These are phyloP conservation scores for Austroboletus novae-zelandiae DNA, from an alignment of 1,284 basidiomycete species.

Conservation along the genomic window DNA sequence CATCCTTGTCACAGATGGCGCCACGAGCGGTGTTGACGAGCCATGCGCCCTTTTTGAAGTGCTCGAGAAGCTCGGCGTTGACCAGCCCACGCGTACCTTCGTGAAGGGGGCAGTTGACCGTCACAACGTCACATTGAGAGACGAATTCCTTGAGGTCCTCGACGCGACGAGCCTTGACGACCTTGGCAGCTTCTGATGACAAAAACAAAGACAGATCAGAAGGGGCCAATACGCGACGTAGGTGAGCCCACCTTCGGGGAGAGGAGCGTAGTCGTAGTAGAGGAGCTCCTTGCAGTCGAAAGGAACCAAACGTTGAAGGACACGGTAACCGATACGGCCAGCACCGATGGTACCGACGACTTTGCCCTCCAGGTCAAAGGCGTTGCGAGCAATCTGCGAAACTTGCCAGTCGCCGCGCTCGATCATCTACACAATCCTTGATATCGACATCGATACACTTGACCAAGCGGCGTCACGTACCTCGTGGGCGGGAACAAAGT, in stretches of 20 bases:
- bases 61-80: constrained; percentile 79
- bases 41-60: constrained; percentile 93
- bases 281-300: constrained; percentile 92
- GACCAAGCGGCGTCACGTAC: constrained; percentile 20
- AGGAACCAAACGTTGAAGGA: constrained; percentile 82
- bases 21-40: constrained; percentile 94
- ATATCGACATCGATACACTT: not conserved
- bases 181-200: constrained; percentile 58
- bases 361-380: constrained; percentile 90
- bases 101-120: constrained; percentile 90
- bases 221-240: not conserved
- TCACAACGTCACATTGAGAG: constrained; percentile 79
- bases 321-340: constrained; percentile 87
- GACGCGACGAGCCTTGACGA: constrained; percentile 74
- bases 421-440: constrained; percentile 60
- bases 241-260: constrained; percentile 56
- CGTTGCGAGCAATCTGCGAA: constrained; percentile 75
- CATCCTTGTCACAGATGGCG: constrained; percentile 86
- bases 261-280: constrained; percentile 89
- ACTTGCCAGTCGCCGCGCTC: constrained; percentile 85
- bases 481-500: constrained; percentile 67
- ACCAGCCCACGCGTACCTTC: constrained; percentile 82
- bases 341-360: constrained; percentile 88
- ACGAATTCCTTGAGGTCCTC: constrained; percentile 86
- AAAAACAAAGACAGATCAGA: not conserved